Percentiles rank a stretch among this genome's conserved stretches.
Evolutionary conservation across 345 rosid genomes (phyloP).

Genomic region (Salix purpurea): DNA sequence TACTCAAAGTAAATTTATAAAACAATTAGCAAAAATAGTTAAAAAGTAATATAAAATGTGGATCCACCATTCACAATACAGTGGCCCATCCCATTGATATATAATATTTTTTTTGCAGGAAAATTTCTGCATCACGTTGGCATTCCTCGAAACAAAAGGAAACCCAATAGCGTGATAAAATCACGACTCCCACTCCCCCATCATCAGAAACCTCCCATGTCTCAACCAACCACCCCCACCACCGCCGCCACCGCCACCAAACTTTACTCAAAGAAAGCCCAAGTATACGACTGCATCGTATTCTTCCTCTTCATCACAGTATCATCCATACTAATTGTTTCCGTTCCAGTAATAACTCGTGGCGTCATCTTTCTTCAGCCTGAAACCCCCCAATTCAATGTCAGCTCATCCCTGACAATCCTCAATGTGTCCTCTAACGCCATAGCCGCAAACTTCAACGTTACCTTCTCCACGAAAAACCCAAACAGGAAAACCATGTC

Average conservation of each 20-base stretch:
- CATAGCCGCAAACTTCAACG: background rate
- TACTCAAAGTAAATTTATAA: no score
- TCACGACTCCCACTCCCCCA: background rate
- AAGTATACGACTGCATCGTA: slow-evolving; percentile 2
- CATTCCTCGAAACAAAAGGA: background rate
- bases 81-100: background rate
- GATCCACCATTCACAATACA: background rate
- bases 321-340: background rate
- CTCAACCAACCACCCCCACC: background rate
- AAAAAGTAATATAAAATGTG: background rate
- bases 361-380: slow-evolving; percentile 3
- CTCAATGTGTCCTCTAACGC: background rate
- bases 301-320: background rate
- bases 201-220: background rate
- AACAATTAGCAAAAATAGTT: no score
- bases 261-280: background rate
- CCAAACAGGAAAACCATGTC: background rate
- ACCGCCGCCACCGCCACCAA: background rate
- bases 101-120: no score
- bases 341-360: background rate
- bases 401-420: background rate
- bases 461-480: background rate
- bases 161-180: background rate
- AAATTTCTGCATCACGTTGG: no score
- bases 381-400: background rate